Percentiles rank a stretch among this genome's conserved stretches.
These are phyloP conservation scores for rapeseed (Brassica napus) DNA, from an alignment of 345 rosid genomes.

Conservation along the genomic window DNA sequence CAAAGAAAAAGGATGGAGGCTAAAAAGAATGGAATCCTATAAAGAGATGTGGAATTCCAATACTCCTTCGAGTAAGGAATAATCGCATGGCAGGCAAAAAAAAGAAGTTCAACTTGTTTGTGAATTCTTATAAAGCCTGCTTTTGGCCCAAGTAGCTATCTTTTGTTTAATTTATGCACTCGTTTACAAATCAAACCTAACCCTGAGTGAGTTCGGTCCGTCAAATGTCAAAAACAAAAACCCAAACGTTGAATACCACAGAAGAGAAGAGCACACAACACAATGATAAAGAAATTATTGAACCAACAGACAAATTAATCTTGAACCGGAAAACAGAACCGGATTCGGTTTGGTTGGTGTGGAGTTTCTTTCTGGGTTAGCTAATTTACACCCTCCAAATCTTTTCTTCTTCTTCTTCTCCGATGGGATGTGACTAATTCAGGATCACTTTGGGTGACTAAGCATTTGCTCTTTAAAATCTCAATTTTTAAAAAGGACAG, in stretches of 20 bases:
- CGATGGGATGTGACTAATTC: conserved; percentile 11
- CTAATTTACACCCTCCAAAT: conserved; percentile 2
- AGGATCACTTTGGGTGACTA: conserved; percentile 6
- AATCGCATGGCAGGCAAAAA: neutral
- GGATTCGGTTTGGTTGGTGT: conserved; percentile 11
- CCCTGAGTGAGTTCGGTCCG: neutral
- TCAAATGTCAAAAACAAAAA: neutral
- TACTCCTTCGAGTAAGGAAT: neutral
- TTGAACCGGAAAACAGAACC: neutral
- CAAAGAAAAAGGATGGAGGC: no score
- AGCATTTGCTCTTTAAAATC: neutral
- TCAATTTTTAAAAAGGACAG: neutral
- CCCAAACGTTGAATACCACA: neutral
- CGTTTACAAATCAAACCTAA: conserved; percentile 9
- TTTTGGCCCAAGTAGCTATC: conserved; percentile 6
- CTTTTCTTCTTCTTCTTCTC: conserved; percentile 21
- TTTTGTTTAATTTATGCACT: neutral
- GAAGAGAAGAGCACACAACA: neutral
- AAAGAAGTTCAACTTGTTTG: neutral
- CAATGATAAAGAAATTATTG: neutral
- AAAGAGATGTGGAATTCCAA: neutral
- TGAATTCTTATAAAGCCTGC: neutral
- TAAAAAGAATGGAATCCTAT: neutral
- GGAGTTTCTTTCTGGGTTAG: conserved; percentile 16
- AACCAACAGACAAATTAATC: neutral